phyloP scores from a whole-genome alignment of 176 grass and related monocot genomes.

The Triticum monococcum region DNA sequence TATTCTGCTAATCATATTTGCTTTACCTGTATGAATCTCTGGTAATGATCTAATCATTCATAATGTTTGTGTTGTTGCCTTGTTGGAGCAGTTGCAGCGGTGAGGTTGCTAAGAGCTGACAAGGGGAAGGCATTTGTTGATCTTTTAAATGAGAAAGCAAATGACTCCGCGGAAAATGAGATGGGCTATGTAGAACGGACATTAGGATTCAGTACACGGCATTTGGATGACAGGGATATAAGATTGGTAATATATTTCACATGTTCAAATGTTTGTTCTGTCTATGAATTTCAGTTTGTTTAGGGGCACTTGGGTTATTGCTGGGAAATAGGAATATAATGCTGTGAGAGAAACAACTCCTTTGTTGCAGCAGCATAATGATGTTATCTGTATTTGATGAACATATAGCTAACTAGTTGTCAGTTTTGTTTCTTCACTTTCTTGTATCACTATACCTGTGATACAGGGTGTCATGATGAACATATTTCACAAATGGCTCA shows the following conservation, averaged over 20 bases:
- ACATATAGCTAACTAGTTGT: slow-evolving; percentile 17
- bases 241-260: slow-evolving; percentile 56
- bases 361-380: background rate
- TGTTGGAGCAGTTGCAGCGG: slow-evolving; percentile 57
- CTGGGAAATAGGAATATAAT: background rate
- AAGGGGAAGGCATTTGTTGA: slow-evolving; percentile 81
- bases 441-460: background rate
- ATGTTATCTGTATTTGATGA: slow-evolving; percentile 20
- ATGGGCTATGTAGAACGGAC: slow-evolving; percentile 93
- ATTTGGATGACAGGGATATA: slow-evolving; percentile 87
- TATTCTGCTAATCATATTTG: background rate
- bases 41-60: slow-evolving; percentile 1
- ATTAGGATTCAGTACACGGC: slow-evolving; percentile 63
- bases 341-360: background rate
- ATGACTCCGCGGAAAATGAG: slow-evolving; percentile 53
- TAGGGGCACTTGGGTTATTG: background rate
- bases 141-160: slow-evolving; percentile 78
- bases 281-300: slow-evolving; percentile 20
- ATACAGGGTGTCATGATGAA: slow-evolving; percentile 15
- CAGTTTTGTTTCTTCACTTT: background rate
- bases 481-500: background rate
- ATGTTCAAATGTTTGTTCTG: slow-evolving; percentile 11
- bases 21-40: background rate
- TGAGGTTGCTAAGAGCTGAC: slow-evolving; percentile 86
- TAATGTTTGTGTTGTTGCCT: slow-evolving; percentile 7